Conservation (phyloP, 306 rosid genomes). For the Cercis canadensis region DNA sequence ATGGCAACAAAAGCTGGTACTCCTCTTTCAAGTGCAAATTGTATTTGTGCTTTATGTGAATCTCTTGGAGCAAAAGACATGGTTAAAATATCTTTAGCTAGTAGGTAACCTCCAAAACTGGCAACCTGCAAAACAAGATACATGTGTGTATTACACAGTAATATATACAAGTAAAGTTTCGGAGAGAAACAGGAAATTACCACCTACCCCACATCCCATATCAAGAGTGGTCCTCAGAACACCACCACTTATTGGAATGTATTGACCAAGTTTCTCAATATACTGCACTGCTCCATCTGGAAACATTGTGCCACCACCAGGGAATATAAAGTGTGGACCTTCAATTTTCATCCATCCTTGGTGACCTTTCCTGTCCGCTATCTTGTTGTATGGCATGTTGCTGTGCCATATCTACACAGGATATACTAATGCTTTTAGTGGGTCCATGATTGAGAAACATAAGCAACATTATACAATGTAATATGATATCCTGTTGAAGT, state of each 20-base stretch:
- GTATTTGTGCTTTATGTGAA: conserved; percentile 96
- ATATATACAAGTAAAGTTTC: conserved; percentile 16
- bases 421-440: conserved; percentile 22
- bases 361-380: conserved; percentile 98
- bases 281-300: conserved; percentile 97
- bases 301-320: conserved; percentile 99
- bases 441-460: conserved; percentile 18
- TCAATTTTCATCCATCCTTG: conserved; percentile 99
- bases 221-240: conserved; percentile 91
- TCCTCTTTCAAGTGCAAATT: conserved; percentile 97
- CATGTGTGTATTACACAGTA: conserved; percentile 7
- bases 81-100: conserved; percentile 74
- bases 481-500: conserved; percentile 3
- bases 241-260: conserved; percentile 79
- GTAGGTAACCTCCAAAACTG: conserved; percentile 91
- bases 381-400: conserved; percentile 97
- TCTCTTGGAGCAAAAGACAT: conserved; percentile 99
- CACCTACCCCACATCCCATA: conserved; percentile 98
- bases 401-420: conserved; percentile 82
- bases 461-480: conserved; percentile 12
- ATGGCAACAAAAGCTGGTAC: conserved; percentile 95
- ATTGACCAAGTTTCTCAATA: conserved; percentile 89
- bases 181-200: conserved; percentile 28
- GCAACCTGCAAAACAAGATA: conserved; percentile 75
- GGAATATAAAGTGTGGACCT: conserved; percentile 90